Base-by-base conservation (phyloP, 1,284 basidiomycete genomes). In the Mrakiaceae sp. region DNA sequence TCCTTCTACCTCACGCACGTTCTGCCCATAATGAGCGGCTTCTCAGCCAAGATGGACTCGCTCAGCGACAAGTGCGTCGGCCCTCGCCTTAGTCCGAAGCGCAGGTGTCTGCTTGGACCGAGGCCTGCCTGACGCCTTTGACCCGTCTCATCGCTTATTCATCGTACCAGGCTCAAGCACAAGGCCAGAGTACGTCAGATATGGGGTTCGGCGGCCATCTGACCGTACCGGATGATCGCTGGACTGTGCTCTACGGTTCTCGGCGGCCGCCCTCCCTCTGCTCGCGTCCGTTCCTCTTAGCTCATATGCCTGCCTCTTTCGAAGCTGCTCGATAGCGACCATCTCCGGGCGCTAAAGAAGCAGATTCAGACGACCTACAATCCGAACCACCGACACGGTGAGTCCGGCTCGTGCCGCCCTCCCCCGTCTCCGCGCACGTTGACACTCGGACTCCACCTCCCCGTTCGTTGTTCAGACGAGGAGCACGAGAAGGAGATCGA, bases 341-440 rank as follows among this genome's bases (percentile, higher is more conserved):
- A 66, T 42, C 27, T 61, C 1, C n/a, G 16, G 16, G 55, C 47
- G 27, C 9, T 62, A 40, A 43, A 40, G 6, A 49, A 61, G 56
- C 60, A 61, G 56, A n/a, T 66, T 40, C 55, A 49, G 16, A 61
- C 64, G 39, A 64, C 53, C 3, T 4, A 50, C 12, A 79, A 79
- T 67, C 77, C 78, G 5, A 77, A 78, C 67, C 79, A 80, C 66
- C 75, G 90, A 53, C 91, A 94, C 73, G 88, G 27, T 27, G 27
- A 27, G 27, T 27, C 27, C 27, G 27, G 27, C 42, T 53, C 48
- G n/a, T 54, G 16, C 47, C 54, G 27, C 12, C 39, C 16, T 40
- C 16, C 14, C 42, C 2, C 12, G 48, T 53, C 42, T 47, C 42
- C 44, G 49, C 42, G 42, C n/a, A 40, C 48, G 14, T 27, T 42